Base-by-base conservation (phyloP, 495 filamentous ascomycete genomes). In the Talaromyces borbonicus region DNA sequence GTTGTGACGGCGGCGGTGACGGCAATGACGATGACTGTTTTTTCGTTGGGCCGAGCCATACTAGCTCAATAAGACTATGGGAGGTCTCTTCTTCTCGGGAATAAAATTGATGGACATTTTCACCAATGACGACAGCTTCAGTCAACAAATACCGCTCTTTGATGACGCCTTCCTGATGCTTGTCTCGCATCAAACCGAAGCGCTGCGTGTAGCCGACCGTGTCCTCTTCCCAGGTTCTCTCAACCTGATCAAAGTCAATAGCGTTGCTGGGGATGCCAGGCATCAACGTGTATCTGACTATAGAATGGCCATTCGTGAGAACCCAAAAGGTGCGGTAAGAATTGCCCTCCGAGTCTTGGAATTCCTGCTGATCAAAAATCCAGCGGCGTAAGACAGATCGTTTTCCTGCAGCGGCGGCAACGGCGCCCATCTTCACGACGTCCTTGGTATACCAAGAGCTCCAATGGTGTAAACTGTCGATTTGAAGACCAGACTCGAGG, bases 381-480 rank as follows among this genome's bases (percentile, higher is more conserved):
- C 73, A 83, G 18, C 81, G 72, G 56, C 79, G 77, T 20, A 83
- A 64, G 46, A 80, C 65, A 6, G 67, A 79, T 44, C 78, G 77
- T 26, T 75, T 75, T 14, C 78, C 79, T 16, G 79, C 80, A 2
- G 77, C 62, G 16, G 66, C 64, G 7, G 72, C 54, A 8, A 77
- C 71, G 19, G 67, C 65, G 35, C 73, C 72, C 77, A 83, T 83
- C 52, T 73, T 68, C 42, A 74, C 69, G 4, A 82, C 63, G 24
- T 79, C 70, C 58, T 70, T 71, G 47, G 56, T 61, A 43, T 67
- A 69, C 63, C 67, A 70, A 19, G 68, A 73, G 57, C 79, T 81
- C 77, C 78, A 82, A 60, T 84, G 79, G 56, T 85, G 81, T 39
- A 85, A 61, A 42, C 72, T 78, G 22, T 81, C 57, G 1, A 76